phyloP scores from a whole-genome alignment of 495 filamentous ascomycete genomes.

The Daldinia bambusicola region DNA sequence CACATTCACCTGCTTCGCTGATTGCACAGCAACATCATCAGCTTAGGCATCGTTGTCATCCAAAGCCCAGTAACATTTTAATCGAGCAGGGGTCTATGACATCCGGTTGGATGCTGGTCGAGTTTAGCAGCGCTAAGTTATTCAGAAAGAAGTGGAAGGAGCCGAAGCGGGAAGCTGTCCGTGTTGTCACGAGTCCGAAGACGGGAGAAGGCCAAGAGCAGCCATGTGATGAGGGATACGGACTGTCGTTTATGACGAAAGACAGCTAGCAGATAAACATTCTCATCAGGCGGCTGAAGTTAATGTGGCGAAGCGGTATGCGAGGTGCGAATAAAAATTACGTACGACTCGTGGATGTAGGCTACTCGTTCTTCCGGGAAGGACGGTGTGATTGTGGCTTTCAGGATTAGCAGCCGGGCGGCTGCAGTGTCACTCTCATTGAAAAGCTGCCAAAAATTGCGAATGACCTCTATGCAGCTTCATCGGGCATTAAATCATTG shows the following conservation, averaged over 20 bases:
- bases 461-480: conserved; percentile 41
- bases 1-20: conserved; percentile 28
- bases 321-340: conserved; percentile 23
- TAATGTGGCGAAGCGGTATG: conserved; percentile 35
- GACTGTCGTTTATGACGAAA: conserved; percentile 43
- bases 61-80: conserved; percentile 10
- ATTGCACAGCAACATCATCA: conserved; percentile 33
- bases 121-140: conserved; percentile 16
- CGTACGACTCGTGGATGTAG: conserved; percentile 22
- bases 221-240: conserved; percentile 37
- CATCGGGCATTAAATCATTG: conserved; percentile 27
- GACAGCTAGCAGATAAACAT: conserved; percentile 26
- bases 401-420: conserved; percentile 23
- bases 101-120: conserved; percentile 32
- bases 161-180: conserved; percentile 27
- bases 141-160: conserved; percentile 28
- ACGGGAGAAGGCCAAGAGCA: conserved; percentile 29
- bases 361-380: conserved; percentile 30
- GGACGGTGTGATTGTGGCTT: conserved; percentile 27
- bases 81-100: conserved; percentile 21
- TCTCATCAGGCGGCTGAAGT: conserved; percentile 36
- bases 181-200: conserved; percentile 37
- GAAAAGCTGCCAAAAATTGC: conserved; percentile 33
- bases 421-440: conserved; percentile 41
- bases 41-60: conserved; percentile 26